These are phyloP conservation scores for Magnolia changhungtana DNA, from an alignment of 164 flowering plant genomes.

Conservation along the genomic window DNA sequence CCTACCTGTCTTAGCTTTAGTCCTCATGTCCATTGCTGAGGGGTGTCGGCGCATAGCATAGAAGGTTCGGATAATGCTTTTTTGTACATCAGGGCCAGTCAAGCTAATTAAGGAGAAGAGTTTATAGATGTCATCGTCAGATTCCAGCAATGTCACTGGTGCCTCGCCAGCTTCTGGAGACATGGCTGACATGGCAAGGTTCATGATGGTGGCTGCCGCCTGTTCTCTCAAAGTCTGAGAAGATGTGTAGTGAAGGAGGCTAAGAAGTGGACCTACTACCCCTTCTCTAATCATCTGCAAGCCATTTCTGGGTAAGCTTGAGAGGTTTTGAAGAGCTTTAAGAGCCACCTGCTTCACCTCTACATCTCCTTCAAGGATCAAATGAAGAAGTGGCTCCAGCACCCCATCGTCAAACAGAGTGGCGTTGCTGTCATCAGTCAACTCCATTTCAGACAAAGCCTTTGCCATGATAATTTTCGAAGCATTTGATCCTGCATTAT, in stretches of 20 bases:
- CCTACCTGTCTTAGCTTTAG: constrained; percentile 54
- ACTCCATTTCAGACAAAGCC: constrained; percentile 64
- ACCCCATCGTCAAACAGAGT: constrained; percentile 52
- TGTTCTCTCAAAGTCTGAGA: constrained; percentile 40
- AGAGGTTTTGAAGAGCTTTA: constrained; percentile 52
- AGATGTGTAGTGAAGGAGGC: constrained; percentile 43
- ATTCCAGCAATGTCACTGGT: constrained; percentile 43
- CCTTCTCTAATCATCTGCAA: constrained; percentile 59
- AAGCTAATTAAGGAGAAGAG: constrained; percentile 48
- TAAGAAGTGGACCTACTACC: constrained; percentile 40
- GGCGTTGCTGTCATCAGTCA: constrained; percentile 56
- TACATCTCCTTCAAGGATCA: constrained; percentile 37
- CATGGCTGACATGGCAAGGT: constrained; percentile 50
- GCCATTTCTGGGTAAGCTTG: constrained; percentile 52
- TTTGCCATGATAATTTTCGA: constrained; percentile 48
- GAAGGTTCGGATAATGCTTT: constrained; percentile 47
- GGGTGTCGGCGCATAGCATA: constrained; percentile 52
- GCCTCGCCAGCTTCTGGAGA: constrained; percentile 24
- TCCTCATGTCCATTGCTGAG: constrained; percentile 39
- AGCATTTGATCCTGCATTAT: constrained; percentile 47
- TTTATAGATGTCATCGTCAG: constrained; percentile 51
- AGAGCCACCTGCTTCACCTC: constrained; percentile 38
- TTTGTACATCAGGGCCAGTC: constrained; percentile 43
- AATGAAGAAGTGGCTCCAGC: constrained; percentile 44
- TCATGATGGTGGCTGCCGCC: constrained; percentile 49